Base-by-base conservation (phyloP, 345 rosid genomes). In the Arabidopsis suecica region DNA sequence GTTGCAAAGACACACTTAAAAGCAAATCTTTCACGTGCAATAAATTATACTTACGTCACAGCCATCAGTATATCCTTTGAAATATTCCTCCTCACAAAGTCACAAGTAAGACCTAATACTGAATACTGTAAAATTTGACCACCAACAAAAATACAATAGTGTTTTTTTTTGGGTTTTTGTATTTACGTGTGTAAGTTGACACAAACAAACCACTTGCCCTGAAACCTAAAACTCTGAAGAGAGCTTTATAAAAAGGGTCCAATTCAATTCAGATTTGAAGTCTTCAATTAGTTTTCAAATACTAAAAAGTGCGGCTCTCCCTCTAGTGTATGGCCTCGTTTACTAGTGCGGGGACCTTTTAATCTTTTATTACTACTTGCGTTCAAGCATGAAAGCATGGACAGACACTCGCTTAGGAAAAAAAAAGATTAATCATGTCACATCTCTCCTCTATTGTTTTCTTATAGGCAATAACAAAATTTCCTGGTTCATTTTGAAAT, bases 1-100 rank as follows among this genome's bases (percentile, higher is more conserved):
- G 68, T 11, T 77, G 77, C 32, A 48, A 49, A 45, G 40, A 22
- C 55, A 13, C 40, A 32, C 30, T 28, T 20, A 20, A 9, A n/a
- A 23, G 7, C 60, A 71, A 65, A 78, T 42, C 25, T 65, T 65
- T 78, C 81, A 78, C 81, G 81, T 72, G 81, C 72, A 53, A 57
- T 49, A 57, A 53, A 55, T 14, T 47, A 36, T 37, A 45, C 58
- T 6, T 30, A 33, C 64, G 69, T 68, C 65, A 62, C 38, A 23
- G 59, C 70, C 75, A 76, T 57, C 71, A 63, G 66, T 44, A 63
- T 76, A 77, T 70, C 10, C 76, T 77, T 38, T n/a, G 14, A 45
- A 77, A 62, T 55, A 77, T 70, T 55, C 80, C 37, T 12, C 57
- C 30, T 28, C 30, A 28, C 30, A 28, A 28, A 20, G 22, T 20